Conservation (phyloP, 2,329 filamentous ascomycete species). For the Dactylellina cionopaga region DNA sequence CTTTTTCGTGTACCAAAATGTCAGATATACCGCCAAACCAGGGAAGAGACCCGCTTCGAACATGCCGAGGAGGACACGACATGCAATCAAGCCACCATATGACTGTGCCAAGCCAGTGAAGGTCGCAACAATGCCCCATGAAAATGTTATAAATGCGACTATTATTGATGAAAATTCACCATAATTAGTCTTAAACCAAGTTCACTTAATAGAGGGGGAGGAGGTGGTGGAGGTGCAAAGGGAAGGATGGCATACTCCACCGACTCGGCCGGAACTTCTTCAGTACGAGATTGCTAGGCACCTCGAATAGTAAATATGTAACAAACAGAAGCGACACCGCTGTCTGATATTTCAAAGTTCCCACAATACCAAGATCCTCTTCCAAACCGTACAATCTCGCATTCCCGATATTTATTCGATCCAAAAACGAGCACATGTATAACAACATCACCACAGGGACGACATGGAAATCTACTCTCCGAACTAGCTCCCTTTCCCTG, state of each 20-base stretch:
- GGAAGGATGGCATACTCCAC: conserved; percentile 66
- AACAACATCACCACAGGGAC: conserved; percentile 74
- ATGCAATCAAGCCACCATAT: conserved; percentile 74
- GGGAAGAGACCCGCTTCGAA: conserved; percentile 78
- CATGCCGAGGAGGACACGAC: conserved; percentile 73
- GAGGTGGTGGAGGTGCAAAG: background rate
- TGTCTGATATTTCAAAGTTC: conserved; percentile 74
- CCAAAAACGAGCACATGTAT: conserved; percentile 80
- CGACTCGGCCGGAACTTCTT: conserved; percentile 71
- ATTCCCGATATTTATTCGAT: conserved; percentile 80
- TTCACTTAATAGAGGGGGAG: conserved; percentile 53
- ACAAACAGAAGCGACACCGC: conserved; percentile 75
- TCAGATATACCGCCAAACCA: conserved; percentile 74
- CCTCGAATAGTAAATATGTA: conserved; percentile 70
- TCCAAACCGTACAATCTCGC: conserved; percentile 73
- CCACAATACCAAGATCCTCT: conserved; percentile 69
- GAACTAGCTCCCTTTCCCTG: conserved; percentile 67
- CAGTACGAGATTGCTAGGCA: conserved; percentile 73
- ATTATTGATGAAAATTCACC: conserved; percentile 59
- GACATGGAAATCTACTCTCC: conserved; percentile 72
- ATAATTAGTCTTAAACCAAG: no score
- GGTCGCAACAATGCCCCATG: conserved; percentile 73
- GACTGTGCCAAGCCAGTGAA: conserved; percentile 74
- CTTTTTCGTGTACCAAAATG: conserved; percentile 78
- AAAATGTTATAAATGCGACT: conserved; percentile 70